Evolutionary conservation across 768 basidiomycete species (phyloP), one percentile per base, ranked within the genome.

Genomic region (Jaapia argillacea): DNA sequence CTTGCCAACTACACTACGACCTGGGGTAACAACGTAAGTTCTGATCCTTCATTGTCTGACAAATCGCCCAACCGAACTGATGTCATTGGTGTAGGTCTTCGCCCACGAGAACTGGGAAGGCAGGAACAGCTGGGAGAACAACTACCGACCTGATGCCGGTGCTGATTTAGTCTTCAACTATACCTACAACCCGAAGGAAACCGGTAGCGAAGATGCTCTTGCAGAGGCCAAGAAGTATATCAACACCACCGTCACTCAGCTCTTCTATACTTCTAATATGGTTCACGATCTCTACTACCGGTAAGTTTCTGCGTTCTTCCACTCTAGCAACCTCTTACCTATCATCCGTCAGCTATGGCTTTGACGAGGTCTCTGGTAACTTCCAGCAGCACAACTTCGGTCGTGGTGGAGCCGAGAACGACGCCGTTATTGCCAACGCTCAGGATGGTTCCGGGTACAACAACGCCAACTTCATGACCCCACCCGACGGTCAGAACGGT

Each of bases 381-480:
- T 99, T 98, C 83, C 94, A 99, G 63, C 89, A 92, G 55, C 76
- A 88, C 73, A 98, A 98, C 77, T 94, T 93, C 54, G 92, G 81
- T 1, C 79, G 81, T 31, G 94, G 93, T 22, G 94, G 94, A 18
- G 63, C 63, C 43, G 91, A 90, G 55, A 77, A 77, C 49, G 92
- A 99, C 51, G 91, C 80, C 24, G 88, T 99, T 45, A 90, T 96
- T 47, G 79, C 86, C 43, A 94, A 94, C 54, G 94, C 94, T 2
- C 91, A 97, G 63, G 94, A 97, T 52, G 94, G 94, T 31, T 83
- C 79, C 12, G 93, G 92, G 1, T 92, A 77, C 66, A 92, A 88
- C 68, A 89, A 89, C 46, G 88, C 86, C 38, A 92, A 93, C 71
- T 93, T 87, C 63, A 83, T 83, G 82, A 50, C 49, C 28, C 66